Percentiles rank a stretch among this genome's conserved stretches.
phyloP scores from a whole-genome alignment of 768 basidiomycete genomes.

The Xerocomellus amylosporus region DNA sequence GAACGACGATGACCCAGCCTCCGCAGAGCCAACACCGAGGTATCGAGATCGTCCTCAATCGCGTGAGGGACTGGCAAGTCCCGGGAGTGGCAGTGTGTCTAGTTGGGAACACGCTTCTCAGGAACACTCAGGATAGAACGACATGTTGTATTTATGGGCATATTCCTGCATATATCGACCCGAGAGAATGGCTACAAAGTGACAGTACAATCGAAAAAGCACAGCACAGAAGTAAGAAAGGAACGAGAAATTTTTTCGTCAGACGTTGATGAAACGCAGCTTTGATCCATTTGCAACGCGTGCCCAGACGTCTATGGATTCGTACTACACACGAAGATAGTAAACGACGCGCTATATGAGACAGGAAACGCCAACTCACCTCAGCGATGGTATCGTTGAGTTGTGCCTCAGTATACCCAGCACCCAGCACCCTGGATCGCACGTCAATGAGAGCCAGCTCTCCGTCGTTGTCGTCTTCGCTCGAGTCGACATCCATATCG shows the following conservation, averaged over 20 bases:
- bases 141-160: constrained; percentile 19
- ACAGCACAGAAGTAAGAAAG: background rate
- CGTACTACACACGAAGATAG: constrained; percentile 59
- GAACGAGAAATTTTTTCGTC: background rate
- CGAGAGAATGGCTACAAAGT: constrained; percentile 6
- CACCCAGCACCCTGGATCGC: constrained; percentile 76
- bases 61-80: constrained; percentile 26
- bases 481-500: constrained; percentile 67
- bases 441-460: constrained; percentile 86
- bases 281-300: constrained; percentile 83
- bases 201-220: constrained; percentile 17
- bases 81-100: constrained; percentile 46
- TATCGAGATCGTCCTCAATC: constrained; percentile 56
- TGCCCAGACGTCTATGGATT: constrained; percentile 75
- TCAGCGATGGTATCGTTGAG: constrained; percentile 80
- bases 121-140: constrained; percentile 25
- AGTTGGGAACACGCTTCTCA: constrained; percentile 75
- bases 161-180: constrained; percentile 20
- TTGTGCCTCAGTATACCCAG: constrained; percentile 89
- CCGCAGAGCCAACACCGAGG: constrained; percentile 28
- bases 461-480: constrained; percentile 62
- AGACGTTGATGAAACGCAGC: constrained; percentile 59
- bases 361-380: constrained; percentile 44
- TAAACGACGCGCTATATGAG: constrained; percentile 1
- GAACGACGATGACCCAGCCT: constrained; percentile 67